Evolutionary conservation across 2,329 filamentous ascomycete species (phyloP).

Genomic region (Capronia epimyces): DNA sequence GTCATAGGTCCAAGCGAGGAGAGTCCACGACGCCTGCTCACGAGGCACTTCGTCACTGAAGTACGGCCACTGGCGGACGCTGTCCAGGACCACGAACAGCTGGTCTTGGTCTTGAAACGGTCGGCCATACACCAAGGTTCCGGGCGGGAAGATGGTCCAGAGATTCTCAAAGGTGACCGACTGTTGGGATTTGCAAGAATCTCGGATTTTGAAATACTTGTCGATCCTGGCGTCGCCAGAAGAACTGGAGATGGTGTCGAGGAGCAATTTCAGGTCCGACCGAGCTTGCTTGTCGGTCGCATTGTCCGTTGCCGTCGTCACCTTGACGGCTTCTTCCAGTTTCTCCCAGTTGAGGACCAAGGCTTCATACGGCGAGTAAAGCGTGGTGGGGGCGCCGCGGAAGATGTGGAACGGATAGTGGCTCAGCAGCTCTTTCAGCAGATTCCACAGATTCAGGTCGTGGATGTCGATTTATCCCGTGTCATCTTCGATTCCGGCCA

Average conservation of each 20-base stretch:
- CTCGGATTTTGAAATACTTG: constrained; percentile 5
- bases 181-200: constrained; percentile 5
- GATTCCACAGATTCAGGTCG: no score
- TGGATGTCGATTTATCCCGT: no score
- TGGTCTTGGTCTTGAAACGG: constrained; percentile 1
- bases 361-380: neutral
- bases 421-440: no score
- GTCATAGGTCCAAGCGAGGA: neutral
- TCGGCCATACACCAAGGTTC: constrained; percentile 10
- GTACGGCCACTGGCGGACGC: constrained; percentile 4
- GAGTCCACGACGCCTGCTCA: neutral
- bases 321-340: neutral
- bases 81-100: constrained; percentile 8
- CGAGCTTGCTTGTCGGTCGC: constrained; percentile 7
- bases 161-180: constrained; percentile 15
- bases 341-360: constrained; percentile 2
- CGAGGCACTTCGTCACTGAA: no score
- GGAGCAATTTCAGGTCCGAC: constrained; percentile 11
- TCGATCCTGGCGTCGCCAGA: constrained; percentile 1
- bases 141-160: constrained; percentile 19
- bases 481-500: no score
- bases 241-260: constrained; percentile 2
- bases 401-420: no score
- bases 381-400: no score
- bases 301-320: neutral